Evolutionary conservation across 2,329 filamentous ascomycete genomes (phyloP), one percentile per base, ranked within the genome.

Genomic region (Colletotrichum lini): DNA sequence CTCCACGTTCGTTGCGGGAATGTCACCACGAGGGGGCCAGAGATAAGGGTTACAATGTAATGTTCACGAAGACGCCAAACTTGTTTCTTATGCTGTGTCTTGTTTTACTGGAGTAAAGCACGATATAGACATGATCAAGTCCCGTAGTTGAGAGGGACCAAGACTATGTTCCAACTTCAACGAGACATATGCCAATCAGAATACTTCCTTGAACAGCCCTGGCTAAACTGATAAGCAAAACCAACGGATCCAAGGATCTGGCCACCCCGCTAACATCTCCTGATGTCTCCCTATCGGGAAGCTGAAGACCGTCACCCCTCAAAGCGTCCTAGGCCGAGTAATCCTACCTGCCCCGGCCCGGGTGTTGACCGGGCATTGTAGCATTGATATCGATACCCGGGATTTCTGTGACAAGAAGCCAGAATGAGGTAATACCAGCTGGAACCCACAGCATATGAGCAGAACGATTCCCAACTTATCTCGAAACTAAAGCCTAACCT

Each of bases 331-430:
- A 40, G 44, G 4, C 38, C 52, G 35, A 58, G 9, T 18, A 26
- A 54, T 26, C 38, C 35, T 47, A 30, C 52, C 13, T 40, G 15
- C 58, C 18, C 64, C 64, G 64, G 68, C 44, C 68, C 64, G 68
- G 64, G 58, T 5, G 58, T 45, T 67, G 64, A 38, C 68, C 68
- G 68, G 68, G 13, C 47, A 12, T 52, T 12, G 58, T 66, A 47
- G 13, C 65, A 53, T 30, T 26, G 50, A 47, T 67, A 63, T 58
- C 58, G 64, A 52, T 2, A 40, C 3, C 35, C 45, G 45, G n/a
- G 44, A 23, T 35, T 8, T 23, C 23, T 45, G 15, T 26, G 57
- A 30, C 10, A 4, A 26, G 26, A 26, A 4, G 26, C 26, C 5
- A 21, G 10, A 18, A 38, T 21, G 63, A 35, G 35, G 18, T 13